Conservation (phyloP, 176 grass and related monocot species). For the Oryza meridionalis region DNA sequence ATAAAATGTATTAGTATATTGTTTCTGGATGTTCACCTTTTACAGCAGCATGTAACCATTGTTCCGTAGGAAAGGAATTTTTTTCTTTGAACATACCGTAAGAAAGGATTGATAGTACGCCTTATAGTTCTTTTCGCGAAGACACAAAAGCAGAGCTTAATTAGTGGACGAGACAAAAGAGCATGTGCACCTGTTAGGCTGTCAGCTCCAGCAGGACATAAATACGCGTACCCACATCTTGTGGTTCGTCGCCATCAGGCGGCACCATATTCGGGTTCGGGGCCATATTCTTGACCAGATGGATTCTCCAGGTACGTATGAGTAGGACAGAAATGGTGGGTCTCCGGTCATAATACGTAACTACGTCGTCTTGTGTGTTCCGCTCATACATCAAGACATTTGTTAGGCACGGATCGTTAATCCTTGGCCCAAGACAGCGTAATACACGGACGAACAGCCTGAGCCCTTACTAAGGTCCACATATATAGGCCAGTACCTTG, state of each 20-base stretch:
- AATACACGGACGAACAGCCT: background rate
- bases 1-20: too few species aligned
- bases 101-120: too few species aligned
- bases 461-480: background rate
- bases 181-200: too few species aligned
- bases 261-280: background rate
- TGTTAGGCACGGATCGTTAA: background rate
- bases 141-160: too few species aligned
- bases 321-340: background rate
- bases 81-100: too few species aligned
- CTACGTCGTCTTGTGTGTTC: background rate
- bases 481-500: background rate
- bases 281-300: background rate
- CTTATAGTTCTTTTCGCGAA: too few species aligned
- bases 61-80: too few species aligned
- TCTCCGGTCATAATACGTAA: background rate
- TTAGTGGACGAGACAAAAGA: too few species aligned
- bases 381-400: background rate
- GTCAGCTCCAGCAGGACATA: background rate
- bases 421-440: background rate
- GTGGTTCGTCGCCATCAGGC: background rate
- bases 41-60: too few species aligned
- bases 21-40: too few species aligned
- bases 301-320: background rate
- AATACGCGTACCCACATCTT: background rate